phyloP scores from a whole-genome alignment of 2,329 filamentous ascomycete genomes.

The Chalara sp. region DNA sequence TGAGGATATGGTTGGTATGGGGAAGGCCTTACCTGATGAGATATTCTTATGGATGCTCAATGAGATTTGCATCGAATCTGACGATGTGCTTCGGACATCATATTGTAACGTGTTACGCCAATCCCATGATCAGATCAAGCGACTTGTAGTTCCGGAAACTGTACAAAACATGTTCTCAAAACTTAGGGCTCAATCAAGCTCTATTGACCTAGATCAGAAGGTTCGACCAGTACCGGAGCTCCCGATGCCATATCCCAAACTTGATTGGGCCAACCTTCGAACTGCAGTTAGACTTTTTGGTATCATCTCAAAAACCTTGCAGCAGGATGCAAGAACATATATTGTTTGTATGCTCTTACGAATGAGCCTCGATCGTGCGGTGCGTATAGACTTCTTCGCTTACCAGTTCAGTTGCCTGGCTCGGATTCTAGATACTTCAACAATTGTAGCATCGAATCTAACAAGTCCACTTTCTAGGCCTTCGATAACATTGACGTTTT shows the following conservation, averaged over 20 bases:
- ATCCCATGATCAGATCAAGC: slow-evolving; percentile 34
- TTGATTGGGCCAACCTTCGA: slow-evolving; percentile 21
- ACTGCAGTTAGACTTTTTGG: slow-evolving; percentile 18
- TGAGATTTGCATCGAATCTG: slow-evolving; percentile 49
- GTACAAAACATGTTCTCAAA: slow-evolving; percentile 48
- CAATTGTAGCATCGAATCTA: background rate
- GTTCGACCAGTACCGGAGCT: slow-evolving; percentile 13
- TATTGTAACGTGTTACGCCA: slow-evolving; percentile 50
- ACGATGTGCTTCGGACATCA: slow-evolving; percentile 48
- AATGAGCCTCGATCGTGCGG: slow-evolving; percentile 46
- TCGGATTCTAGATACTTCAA: background rate
- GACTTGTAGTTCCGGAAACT: slow-evolving; percentile 37
- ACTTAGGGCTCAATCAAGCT: slow-evolving; percentile 48
- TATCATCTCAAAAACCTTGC: slow-evolving; percentile 20
- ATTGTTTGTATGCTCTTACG: slow-evolving; percentile 43
- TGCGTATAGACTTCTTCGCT: slow-evolving; percentile 19
- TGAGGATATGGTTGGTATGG: slow-evolving; percentile 42
- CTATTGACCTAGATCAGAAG: slow-evolving; percentile 26
- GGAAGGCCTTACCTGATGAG: slow-evolving; percentile 49
- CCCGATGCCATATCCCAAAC: slow-evolving; percentile 14
- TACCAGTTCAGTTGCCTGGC: too few relatives aligned
- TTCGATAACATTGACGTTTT: slow-evolving; percentile 36
- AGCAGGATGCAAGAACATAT: slow-evolving; percentile 21
- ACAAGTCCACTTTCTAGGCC: background rate
- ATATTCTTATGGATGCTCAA: slow-evolving; percentile 60